These are phyloP conservation scores for Solioccasus polychromus DNA, from an alignment of 768 basidiomycete species.

Conservation along the genomic window DNA sequence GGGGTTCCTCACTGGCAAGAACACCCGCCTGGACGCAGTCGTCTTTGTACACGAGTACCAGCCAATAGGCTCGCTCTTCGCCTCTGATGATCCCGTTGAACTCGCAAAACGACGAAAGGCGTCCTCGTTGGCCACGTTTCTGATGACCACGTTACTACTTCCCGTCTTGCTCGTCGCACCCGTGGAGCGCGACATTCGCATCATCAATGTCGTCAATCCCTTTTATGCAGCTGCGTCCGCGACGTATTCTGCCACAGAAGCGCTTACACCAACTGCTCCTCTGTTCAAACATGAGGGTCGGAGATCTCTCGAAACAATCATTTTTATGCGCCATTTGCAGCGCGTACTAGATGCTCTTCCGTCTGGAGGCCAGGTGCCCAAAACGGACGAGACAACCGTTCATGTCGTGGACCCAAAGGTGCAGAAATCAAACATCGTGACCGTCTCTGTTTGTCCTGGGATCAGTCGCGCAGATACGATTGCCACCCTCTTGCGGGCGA, in stretches of 20 bases:
- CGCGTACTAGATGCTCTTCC: constrained; percentile 82
- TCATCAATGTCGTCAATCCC: constrained; percentile 83
- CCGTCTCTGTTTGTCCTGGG: constrained; percentile 73
- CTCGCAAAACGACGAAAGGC: constrained; percentile 43
- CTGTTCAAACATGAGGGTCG: constrained; percentile 60
- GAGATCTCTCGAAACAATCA: constrained; percentile 57
- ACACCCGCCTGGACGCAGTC: constrained; percentile 73
- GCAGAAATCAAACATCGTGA: constrained; percentile 72
- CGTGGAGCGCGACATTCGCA: constrained; percentile 86
- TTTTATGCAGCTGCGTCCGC: constrained; percentile 82
- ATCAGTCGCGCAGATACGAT: constrained; percentile 71
- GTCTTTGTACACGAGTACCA: constrained; percentile 77
- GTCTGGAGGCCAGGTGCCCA: constrained; percentile 50
- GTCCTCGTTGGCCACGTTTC: constrained; percentile 66
- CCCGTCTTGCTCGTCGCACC: constrained; percentile 81
- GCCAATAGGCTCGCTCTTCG: constrained; percentile 53
- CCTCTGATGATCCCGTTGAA: constrained; percentile 24
- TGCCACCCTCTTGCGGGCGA: constrained; percentile 38
- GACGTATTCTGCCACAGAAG: constrained; percentile 31
- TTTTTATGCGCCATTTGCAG: constrained; percentile 79
- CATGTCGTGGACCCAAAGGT: constrained; percentile 39
- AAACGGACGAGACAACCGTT: constrained; percentile 30
- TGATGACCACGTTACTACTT: constrained; percentile 74
- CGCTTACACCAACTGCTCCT: constrained; percentile 25
- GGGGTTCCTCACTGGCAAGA: constrained; percentile 60